Evolutionary conservation across 202 grass and related monocot species (phyloP).

Genomic region (Elaeis oleifera): DNA sequence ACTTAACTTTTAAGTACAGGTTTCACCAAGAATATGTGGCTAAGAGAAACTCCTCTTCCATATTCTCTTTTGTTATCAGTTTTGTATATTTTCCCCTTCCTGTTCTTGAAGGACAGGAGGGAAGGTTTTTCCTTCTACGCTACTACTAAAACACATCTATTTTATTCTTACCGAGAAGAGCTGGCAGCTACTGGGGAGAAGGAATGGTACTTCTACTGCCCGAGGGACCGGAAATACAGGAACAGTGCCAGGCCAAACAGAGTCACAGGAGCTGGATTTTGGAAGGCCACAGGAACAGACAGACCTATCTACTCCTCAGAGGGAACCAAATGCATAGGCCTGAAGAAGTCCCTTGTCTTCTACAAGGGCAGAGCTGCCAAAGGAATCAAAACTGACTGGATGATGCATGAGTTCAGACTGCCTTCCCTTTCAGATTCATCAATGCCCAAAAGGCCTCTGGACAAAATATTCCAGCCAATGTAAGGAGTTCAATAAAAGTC

Average conservation of each 20-base stretch:
- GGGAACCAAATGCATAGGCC: constrained; percentile 83
- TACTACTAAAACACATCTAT: background rate
- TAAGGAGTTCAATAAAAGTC: constrained; percentile 31
- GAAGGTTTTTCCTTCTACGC: no score
- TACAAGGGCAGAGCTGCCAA: constrained; percentile 96
- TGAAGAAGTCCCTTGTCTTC: constrained; percentile 98
- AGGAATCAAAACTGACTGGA: constrained; percentile 94
- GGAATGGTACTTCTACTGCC: constrained; percentile 99
- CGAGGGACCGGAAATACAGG: constrained; percentile 92
- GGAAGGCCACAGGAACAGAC: constrained; percentile 97
- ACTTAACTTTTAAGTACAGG: no score
- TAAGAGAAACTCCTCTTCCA: no score
- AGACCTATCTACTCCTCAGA: constrained; percentile 92
- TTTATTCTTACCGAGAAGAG: constrained; percentile 35
- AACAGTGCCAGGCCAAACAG: constrained; percentile 92
- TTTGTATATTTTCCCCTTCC: no score
- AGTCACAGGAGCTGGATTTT: constrained; percentile 88
- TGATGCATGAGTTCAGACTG: constrained; percentile 97
- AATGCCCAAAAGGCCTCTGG: constrained; percentile 58
- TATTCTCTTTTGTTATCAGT: no score
- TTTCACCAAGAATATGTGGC: no score
- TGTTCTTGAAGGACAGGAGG: no score
- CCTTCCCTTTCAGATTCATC: constrained; percentile 59
- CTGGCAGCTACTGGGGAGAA: constrained; percentile 89
- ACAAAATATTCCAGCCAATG: constrained; percentile 83